Evolutionary conservation across 2,329 filamentous ascomycete genomes (phyloP), one percentile per base, ranked within the genome.

Genomic region (Venturia pyrina): DNA sequence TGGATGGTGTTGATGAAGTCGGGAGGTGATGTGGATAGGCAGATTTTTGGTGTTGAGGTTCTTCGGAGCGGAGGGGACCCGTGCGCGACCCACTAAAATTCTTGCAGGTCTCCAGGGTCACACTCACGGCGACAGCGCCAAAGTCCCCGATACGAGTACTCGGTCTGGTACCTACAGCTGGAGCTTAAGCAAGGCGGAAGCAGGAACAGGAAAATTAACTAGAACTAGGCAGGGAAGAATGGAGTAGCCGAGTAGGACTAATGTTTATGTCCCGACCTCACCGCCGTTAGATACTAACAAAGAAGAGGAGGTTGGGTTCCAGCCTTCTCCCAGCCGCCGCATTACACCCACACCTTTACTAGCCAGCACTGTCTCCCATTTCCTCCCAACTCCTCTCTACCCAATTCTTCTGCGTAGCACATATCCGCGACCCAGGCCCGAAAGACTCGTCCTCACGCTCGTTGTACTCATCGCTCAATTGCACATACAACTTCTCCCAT

Each of bases 291-390:
- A 21, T 13, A 13, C 5, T 24, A 13, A 50, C 46, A 13, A n/a
- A 28, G 48, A 53, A 53, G 13, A 21, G 21, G 21, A 53, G 48
- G 48, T 21, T 53, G 48, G 48, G n/a, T 15, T 10, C 48, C 48
- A 1, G 1, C 8, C 48, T 21, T 6, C n/a, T 24, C 48, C 48
- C 48, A 53, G 48, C 48, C 48, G 8, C n/a, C 34, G 50, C 24
- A 57, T 57, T 57, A 57, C 50, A 59, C 53, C 28, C 2, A 34
- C 53, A 28, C 28, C 53, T 59, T 59, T 59, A 37, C 53, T 59
- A 59, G 28, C 50, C 50, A 57, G 10, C 24, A 17, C 11, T 10
- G 8, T 28, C 50, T n/a, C 8, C 7, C 46, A 3, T 50, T 21
- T 32, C 11, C 32, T 37, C 53, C 24, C 15, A n/a, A 59, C 17